phyloP scores from a whole-genome alignment of 2,329 filamentous ascomycete species.

The Xylaria sp. region DNA sequence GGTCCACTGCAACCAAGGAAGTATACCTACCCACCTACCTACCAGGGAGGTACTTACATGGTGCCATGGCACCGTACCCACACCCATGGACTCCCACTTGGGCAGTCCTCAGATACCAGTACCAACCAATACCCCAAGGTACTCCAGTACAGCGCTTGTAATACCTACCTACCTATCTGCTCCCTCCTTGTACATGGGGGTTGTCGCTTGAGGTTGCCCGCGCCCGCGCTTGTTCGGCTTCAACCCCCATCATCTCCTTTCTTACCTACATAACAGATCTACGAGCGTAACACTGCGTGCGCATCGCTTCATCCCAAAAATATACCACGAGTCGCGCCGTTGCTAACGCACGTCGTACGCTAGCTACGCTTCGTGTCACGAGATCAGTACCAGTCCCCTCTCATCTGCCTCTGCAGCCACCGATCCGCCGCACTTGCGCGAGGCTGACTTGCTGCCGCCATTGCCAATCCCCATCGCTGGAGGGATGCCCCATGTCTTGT shows the following conservation, averaged over 20 bases:
- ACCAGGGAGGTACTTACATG: too few species aligned
- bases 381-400: constrained; percentile 10
- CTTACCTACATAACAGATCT: constrained; percentile 26
- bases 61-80: too few species aligned
- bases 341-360: constrained; percentile 16
- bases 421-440: constrained; percentile 27
- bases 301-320: constrained; percentile 30
- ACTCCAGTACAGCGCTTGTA: constrained; percentile 9
- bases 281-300: constrained; percentile 30
- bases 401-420: constrained; percentile 27
- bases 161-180: too few species aligned
- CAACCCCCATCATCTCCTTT: constrained; percentile 30
- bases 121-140: too few species aligned
- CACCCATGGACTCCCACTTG: too few species aligned
- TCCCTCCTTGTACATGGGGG: constrained; percentile 11
- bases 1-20: neutral
- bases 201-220: constrained; percentile 20
- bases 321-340: constrained; percentile 15
- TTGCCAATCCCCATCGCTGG: constrained; percentile 38
- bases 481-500: constrained; percentile 33
- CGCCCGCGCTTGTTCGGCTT: constrained; percentile 25
- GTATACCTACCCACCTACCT: too few species aligned
- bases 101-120: neutral
- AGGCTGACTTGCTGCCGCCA: constrained; percentile 29
- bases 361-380: constrained; percentile 21